A percentile compares a stretch with the other conserved stretches of the same genome.
phyloP scores from a whole-genome alignment of 2,329 filamentous ascomycete species.

The Aspergillus nomiae region DNA sequence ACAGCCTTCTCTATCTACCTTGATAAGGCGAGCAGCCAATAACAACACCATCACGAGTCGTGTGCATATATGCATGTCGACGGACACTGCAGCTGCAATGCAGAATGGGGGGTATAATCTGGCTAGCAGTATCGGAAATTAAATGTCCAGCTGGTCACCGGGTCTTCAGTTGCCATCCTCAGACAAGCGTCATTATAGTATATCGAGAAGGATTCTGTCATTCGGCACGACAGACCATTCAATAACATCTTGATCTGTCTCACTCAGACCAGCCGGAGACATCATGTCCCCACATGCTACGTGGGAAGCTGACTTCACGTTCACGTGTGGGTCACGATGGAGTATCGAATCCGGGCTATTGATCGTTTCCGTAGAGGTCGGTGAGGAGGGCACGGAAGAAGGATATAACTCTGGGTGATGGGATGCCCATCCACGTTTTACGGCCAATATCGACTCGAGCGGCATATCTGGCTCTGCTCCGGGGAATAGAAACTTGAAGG shows the following conservation, averaged over 20 bases:
- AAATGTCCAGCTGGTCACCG: not conserved
- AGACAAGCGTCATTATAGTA: not conserved
- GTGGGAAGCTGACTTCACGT: not conserved
- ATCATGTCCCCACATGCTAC: not conserved
- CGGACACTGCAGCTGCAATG: not conserved
- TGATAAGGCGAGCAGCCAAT: not conserved
- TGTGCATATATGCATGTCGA: not conserved
- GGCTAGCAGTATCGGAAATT: not conserved
- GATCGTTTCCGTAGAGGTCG: not conserved
- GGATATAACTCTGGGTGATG: not conserved
- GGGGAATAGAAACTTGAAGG: not conserved
- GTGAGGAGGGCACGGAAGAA: no score
- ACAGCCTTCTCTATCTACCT: not conserved
- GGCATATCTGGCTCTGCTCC: not conserved
- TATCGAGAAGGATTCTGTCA: not conserved
- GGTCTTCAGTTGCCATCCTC: no score
- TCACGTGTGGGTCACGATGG: not conserved
- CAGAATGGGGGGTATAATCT: not conserved
- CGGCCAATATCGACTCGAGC: not conserved
- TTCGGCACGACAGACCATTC: not conserved
- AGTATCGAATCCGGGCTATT: not conserved
- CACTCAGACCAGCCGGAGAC: not conserved
- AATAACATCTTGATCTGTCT: not conserved
- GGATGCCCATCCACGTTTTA: not conserved
- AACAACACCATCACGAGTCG: not conserved